Conservation (phyloP, 345 rosid species). For the Eucalyptus urophylla region DNA sequence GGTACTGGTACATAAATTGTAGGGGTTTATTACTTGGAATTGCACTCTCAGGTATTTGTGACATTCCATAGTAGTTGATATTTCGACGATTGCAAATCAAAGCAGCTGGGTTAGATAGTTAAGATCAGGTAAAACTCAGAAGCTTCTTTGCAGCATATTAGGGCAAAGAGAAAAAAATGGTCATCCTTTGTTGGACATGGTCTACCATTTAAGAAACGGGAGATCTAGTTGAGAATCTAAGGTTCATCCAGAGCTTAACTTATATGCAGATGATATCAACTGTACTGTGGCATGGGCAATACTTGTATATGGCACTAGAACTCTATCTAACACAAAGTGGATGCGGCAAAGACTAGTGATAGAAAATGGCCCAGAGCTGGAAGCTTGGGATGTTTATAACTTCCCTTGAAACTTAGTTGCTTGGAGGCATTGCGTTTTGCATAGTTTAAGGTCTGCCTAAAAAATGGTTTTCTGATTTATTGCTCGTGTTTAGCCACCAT, state of each 20-base stretch:
- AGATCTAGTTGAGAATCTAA: not conserved
- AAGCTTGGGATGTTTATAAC: not conserved
- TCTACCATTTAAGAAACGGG: not conserved
- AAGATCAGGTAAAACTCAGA: not conserved
- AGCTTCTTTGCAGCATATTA: not conserved
- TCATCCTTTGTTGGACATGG: not conserved
- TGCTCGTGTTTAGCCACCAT: not conserved
- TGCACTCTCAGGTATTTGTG: not conserved
- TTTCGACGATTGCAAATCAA: not conserved
- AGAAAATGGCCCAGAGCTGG: not conserved
- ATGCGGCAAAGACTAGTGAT: not conserved
- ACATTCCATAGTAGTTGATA: not conserved
- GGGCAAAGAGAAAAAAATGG: not conserved
- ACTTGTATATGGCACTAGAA: not conserved
- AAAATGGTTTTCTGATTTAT: not conserved
- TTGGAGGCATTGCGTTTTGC: not conserved
- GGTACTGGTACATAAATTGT: not conserved
- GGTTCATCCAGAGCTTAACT: not conserved
- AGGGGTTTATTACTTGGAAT: not conserved
- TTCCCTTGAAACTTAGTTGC: not conserved
- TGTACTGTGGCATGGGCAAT: not conserved
- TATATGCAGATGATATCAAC: not conserved
- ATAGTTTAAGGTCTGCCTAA: not conserved
- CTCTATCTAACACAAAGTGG: not conserved
- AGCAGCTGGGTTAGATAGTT: not conserved